phyloP scores from a whole-genome alignment of 495 filamentous ascomycete genomes.

The Penicillium fimorum region DNA sequence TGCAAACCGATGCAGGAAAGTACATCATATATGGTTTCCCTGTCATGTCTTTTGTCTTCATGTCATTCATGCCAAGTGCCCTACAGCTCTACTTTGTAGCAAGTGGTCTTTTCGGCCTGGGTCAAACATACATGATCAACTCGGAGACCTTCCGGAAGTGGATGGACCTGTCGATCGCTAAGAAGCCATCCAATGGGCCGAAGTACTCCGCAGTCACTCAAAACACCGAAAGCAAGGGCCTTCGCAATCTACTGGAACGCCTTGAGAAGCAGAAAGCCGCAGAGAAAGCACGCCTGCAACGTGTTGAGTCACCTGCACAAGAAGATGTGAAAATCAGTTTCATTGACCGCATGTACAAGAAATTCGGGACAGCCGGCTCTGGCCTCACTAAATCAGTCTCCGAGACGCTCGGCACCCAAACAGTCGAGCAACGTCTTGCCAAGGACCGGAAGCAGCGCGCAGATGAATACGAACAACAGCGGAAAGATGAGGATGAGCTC shows the following conservation, averaged over 20 bases:
- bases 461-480: constrained; percentile 20
- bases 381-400: not conserved
- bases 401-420: constrained; percentile 7
- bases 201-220: not conserved
- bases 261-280: constrained; percentile 12
- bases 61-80: constrained; percentile 61
- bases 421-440: constrained; percentile 21
- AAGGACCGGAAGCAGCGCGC: constrained; percentile 18
- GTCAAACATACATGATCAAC: constrained; percentile 56
- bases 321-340: constrained; percentile 1
- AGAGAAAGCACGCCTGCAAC: not conserved
- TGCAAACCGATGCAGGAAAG: constrained; percentile 38
- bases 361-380: constrained; percentile 16
- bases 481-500: constrained; percentile 12
- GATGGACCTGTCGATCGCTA: constrained; percentile 26
- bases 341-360: constrained; percentile 28
- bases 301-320: not conserved
- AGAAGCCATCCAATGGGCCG: not conserved
- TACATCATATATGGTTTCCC: constrained; percentile 59
- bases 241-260: constrained; percentile 6
- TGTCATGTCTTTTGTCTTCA: constrained; percentile 58
- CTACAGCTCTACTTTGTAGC: constrained; percentile 71
- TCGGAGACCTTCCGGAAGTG: constrained; percentile 27
- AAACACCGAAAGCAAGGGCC: constrained; percentile 7
- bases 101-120: constrained; percentile 52